phyloP scores from a whole-genome alignment of 148 eudicot species.

The Persicaria maculosa region DNA sequence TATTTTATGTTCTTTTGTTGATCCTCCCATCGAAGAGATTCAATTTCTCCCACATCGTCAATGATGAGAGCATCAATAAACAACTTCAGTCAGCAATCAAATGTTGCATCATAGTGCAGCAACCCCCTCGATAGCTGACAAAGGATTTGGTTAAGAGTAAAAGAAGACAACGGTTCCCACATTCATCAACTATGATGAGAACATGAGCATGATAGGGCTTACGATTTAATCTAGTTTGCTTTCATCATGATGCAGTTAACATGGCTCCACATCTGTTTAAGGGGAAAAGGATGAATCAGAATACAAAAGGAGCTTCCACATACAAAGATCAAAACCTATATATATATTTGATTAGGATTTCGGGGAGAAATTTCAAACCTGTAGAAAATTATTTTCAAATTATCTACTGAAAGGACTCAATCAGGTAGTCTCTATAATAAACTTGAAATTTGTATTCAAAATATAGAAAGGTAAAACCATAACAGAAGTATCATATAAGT shows the following conservation, averaged over 20 bases:
- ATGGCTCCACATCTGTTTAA: slow-evolving; percentile 93
- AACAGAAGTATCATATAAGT: background rate
- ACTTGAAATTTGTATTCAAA: background rate
- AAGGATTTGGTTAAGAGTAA: background rate
- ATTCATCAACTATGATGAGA: slow-evolving; percentile 1
- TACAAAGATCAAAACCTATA: background rate
- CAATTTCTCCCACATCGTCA: slow-evolving; percentile 87
- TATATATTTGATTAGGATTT: background rate
- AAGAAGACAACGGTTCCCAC: background rate
- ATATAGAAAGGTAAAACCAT: background rate
- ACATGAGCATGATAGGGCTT: slow-evolving; percentile 12
- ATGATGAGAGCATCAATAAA: slow-evolving; percentile 29
- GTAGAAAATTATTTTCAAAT: background rate
- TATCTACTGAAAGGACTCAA: background rate
- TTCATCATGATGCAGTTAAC: slow-evolving; percentile 73
- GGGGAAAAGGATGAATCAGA: slow-evolving; percentile 15
- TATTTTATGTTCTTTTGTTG: slow-evolving; percentile 76
- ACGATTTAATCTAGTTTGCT: slow-evolving; percentile 82
- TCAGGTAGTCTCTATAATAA: background rate
- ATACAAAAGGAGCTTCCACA: background rate
- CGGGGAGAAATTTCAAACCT: background rate
- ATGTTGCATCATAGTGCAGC: background rate
- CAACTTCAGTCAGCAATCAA: slow-evolving; percentile 11
- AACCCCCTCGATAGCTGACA: background rate
- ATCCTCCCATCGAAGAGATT: slow-evolving; percentile 93